These are phyloP conservation scores for Rhytidhysteron rufulum DNA, from an alignment of 2,329 filamentous ascomycete genomes.

Conservation along the genomic window DNA sequence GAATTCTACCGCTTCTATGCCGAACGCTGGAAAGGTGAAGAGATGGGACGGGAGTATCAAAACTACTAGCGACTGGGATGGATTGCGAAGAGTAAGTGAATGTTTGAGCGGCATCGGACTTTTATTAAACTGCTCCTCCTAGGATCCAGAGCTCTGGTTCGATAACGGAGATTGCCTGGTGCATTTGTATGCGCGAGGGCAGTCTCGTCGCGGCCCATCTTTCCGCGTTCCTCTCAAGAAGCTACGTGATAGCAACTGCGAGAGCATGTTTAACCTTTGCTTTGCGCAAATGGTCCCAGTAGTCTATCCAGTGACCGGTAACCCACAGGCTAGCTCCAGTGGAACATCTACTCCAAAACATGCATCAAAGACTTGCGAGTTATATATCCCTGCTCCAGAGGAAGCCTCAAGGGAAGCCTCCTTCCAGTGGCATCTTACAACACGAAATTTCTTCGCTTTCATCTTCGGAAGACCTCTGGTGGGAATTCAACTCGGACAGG, in stretches of 20 bases:
- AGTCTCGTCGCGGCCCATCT: constrained; percentile 62
- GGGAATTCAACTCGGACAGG: constrained; percentile 60
- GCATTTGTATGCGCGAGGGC: constrained; percentile 63
- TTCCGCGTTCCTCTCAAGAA: constrained; percentile 61
- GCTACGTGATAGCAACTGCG: constrained; percentile 57
- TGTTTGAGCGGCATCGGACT: background rate
- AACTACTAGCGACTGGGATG: constrained; percentile 40
- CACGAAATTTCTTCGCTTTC: constrained; percentile 74
- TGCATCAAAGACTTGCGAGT: constrained; percentile 42
- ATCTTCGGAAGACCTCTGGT: constrained; percentile 63
- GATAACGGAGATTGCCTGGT: constrained; percentile 66
- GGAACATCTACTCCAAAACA: constrained; percentile 40
- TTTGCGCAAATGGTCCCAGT: constrained; percentile 28
- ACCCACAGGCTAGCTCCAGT: constrained; percentile 14
- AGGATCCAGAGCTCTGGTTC: constrained; percentile 72
- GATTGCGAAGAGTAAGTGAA: constrained; percentile 41
- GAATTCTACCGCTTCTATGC: constrained; percentile 2
- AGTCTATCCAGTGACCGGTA: constrained; percentile 7
- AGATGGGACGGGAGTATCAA: constrained; percentile 32
- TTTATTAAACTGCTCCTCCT: constrained; percentile 9
- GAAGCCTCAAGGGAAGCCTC: constrained; percentile 51
- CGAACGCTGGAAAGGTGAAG: constrained; percentile 18
- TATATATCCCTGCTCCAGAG: constrained; percentile 67
- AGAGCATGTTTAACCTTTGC: constrained; percentile 54
- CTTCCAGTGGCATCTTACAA: constrained; percentile 63